phyloP scores from a whole-genome alignment of 495 filamentous ascomycete genomes.

The Xylaria nigripes region DNA sequence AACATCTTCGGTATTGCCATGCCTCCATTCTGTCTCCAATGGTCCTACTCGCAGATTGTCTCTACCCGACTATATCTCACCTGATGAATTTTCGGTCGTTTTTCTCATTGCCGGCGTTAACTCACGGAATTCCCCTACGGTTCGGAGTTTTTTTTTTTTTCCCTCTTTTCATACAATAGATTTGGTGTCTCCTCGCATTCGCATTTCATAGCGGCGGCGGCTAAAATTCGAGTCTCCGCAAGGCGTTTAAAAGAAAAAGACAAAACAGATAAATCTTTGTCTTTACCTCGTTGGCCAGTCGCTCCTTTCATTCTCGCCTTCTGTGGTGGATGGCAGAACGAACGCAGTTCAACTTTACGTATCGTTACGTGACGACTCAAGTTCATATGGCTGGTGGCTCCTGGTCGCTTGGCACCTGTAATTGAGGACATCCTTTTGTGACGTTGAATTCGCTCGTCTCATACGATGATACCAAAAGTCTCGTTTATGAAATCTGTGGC shows the following conservation, averaged over 20 bases:
- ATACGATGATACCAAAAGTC: background rate
- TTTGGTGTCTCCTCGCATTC: constrained; percentile 19
- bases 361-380: background rate
- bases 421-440: background rate
- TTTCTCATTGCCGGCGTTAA: constrained; percentile 20
- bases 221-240: constrained; percentile 16
- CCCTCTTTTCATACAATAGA: constrained; percentile 26
- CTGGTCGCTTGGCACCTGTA: no score
- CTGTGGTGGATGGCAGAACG: background rate
- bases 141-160: constrained; percentile 16
- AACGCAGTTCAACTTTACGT: background rate
- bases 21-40: background rate
- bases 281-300: constrained; percentile 8
- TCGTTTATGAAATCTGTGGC: background rate
- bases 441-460: background rate
- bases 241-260: constrained; percentile 24
- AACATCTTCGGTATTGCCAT: background rate
- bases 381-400: background rate
- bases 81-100: constrained; percentile 12
- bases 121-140: constrained; percentile 16
- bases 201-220: constrained; percentile 26
- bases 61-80: background rate
- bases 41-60: background rate
- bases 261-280: constrained; percentile 19
- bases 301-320: constrained; percentile 1